Evolutionary conservation across 192 early-diverging fungal genomes (phyloP).

Genomic region (Coemansia sp.): DNA sequence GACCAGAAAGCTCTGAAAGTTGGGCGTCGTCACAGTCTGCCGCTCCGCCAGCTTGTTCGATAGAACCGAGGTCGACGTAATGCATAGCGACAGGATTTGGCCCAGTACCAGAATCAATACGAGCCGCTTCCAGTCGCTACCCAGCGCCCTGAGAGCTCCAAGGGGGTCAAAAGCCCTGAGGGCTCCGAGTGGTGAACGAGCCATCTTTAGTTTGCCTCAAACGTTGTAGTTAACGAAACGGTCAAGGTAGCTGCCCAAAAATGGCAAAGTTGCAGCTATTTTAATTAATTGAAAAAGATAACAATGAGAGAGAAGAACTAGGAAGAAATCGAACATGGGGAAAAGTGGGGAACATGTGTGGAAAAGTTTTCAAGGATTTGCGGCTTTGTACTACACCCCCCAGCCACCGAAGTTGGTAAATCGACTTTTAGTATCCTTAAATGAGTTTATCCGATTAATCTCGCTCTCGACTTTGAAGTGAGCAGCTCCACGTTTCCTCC

Average conservation of each 20-base stretch:
- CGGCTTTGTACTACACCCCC: neutral
- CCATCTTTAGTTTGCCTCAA: slow-evolving; percentile 52
- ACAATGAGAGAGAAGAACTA: neutral
- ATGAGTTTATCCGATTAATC: no score
- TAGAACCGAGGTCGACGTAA: slow-evolving; percentile 70
- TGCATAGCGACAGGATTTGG: slow-evolving; percentile 72
- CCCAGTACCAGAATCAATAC: slow-evolving; percentile 56
- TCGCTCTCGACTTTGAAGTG: no score
- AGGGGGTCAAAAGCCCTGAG: neutral
- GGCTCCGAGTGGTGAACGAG: neutral
- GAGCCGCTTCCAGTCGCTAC: slow-evolving; percentile 51
- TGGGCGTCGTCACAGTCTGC: slow-evolving; percentile 62
- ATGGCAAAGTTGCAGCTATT: slow-evolving; percentile 55
- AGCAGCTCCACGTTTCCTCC: neutral
- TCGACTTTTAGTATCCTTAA: neutral
- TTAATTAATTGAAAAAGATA: slow-evolving; percentile 19
- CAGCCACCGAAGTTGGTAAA: neutral
- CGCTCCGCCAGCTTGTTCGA: slow-evolving; percentile 61
- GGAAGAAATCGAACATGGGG: neutral
- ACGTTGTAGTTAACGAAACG: neutral
- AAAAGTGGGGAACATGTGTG: neutral
- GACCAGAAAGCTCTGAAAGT: slow-evolving; percentile 71
- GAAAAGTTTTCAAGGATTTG: neutral
- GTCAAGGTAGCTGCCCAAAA: slow-evolving; percentile 48
- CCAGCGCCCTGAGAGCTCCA: neutral